Evolutionary conservation across 2,329 filamentous ascomycete genomes (phyloP), one percentile per base, ranked within the genome.

Genomic region (Leptographium galeiforme): DNA sequence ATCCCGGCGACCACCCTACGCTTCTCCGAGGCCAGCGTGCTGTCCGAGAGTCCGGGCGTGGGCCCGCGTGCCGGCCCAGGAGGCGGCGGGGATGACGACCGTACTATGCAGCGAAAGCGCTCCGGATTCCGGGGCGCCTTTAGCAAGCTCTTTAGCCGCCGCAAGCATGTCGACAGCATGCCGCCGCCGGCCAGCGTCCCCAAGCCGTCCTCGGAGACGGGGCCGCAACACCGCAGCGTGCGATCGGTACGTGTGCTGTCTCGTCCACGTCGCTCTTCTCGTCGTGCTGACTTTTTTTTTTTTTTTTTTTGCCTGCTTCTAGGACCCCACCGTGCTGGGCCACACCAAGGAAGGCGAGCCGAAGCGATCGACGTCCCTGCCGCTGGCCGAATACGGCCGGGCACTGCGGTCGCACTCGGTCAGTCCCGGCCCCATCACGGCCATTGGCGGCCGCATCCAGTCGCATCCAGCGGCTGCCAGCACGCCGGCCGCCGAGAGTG

Each of bases 321-420:
- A 72, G 72, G 71, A 70, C 57, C 69, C 68, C 36, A 64, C 65
- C 48, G 67, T 64, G 44, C 63, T 68, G 52, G 66, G 58, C 56
- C 66, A 62, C 57, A 57, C 57, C 44, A 67, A 63, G 48, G 67
- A 66, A 51, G 60, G 48, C 55, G 72, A 72, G 56, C 66, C 70
- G 18, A 78, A 81, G 61, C 75, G 79, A 53, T 79, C 79, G 8
- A 71, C 72, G 6, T 82, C 81, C 6, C 60, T 82, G 36, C 79
- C 79, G 10, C 72, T 82, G 50, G 79, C 74, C 47, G 79, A 84
- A 59, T 79, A 75, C 57, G 77, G 81, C 56, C 72, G 76, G 45
- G 79, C 80, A 2, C 62, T 84, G 40, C 72, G 79, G 46, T 83
- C 80, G 13, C 79, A 84, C 61, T 82, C 80, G 2, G 68, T 81